Percentiles rank a stretch among this genome's conserved stretches.
These are phyloP conservation scores for Solanum phureja DNA, from an alignment of 257 asterid species.

Conservation along the genomic window DNA sequence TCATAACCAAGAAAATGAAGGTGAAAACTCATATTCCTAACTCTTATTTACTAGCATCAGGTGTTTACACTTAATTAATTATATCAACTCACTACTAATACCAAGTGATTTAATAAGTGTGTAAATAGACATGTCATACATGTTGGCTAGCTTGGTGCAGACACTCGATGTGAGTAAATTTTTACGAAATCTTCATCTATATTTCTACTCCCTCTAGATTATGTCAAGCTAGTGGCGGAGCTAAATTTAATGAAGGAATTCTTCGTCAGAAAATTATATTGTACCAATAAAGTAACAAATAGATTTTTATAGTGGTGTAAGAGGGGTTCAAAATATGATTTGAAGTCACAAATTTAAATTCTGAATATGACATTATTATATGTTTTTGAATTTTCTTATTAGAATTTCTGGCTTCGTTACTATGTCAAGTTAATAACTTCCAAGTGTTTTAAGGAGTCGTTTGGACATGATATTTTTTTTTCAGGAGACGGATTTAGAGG, in stretches of 20 bases:
- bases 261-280: background rate
- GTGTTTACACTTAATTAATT: background rate
- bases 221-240: background rate
- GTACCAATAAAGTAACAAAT: background rate
- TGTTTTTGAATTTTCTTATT: background rate
- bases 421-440: background rate
- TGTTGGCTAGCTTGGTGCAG: background rate
- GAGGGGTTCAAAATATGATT: background rate
- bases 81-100: background rate
- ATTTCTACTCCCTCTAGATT: background rate
- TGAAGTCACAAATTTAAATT: background rate
- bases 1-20: constrained; percentile 33
- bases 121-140: background rate
- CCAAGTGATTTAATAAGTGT: background rate
- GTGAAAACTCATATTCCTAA: background rate
- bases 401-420: background rate
- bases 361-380: background rate
- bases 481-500: constrained; percentile 40
- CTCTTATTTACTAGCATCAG: background rate
- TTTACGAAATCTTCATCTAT: background rate
- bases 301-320: background rate
- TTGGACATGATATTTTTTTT: background rate
- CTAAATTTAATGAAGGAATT: too few species aligned
- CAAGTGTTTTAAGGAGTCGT: background rate
- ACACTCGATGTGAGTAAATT: background rate